Conservation (phyloP, 2,329 filamentous ascomycete species). For the Cercospora brassicicola region DNA sequence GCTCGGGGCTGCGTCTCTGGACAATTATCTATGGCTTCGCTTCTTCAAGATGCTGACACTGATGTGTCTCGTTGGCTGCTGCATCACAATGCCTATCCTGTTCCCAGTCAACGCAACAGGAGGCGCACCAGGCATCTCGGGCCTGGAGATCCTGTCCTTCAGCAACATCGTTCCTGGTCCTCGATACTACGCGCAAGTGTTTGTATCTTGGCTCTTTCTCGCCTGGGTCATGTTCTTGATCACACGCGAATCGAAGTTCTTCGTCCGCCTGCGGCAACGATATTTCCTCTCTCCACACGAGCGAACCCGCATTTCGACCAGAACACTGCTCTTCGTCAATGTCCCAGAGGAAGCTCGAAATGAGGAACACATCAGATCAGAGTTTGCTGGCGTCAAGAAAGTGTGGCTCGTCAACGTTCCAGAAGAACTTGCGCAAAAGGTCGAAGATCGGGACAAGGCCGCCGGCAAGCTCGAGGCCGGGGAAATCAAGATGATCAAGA, state of each 20-base stretch:
- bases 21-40: slow-evolving; percentile 51
- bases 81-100: slow-evolving; percentile 50
- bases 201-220: slow-evolving; percentile 45
- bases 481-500: slow-evolving; percentile 45
- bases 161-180: slow-evolving; percentile 42
- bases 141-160: slow-evolving; percentile 36
- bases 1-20: slow-evolving; percentile 48
- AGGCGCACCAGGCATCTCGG: slow-evolving; percentile 18
- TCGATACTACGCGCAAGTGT: slow-evolving; percentile 47
- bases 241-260: slow-evolving; percentile 48
- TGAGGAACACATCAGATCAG: slow-evolving; percentile 43
- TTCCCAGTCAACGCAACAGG: slow-evolving; percentile 49
- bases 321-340: slow-evolving; percentile 49
- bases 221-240: slow-evolving; percentile 47
- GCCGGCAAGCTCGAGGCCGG: slow-evolving; percentile 47
- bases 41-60: slow-evolving; percentile 48
- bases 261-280: slow-evolving; percentile 49
- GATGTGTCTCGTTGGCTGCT: slow-evolving; percentile 46
- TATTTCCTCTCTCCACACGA: slow-evolving; percentile 48
- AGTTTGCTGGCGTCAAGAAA: slow-evolving; percentile 42
- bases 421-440: slow-evolving; percentile 45
- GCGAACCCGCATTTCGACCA: slow-evolving; percentile 47
- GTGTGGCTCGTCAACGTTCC: slow-evolving; percentile 50
- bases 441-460: slow-evolving; percentile 47
- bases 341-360: slow-evolving; percentile 45